phyloP scores from a whole-genome alignment of 768 basidiomycete genomes.

The Psilocybe subaeruginosa region DNA sequence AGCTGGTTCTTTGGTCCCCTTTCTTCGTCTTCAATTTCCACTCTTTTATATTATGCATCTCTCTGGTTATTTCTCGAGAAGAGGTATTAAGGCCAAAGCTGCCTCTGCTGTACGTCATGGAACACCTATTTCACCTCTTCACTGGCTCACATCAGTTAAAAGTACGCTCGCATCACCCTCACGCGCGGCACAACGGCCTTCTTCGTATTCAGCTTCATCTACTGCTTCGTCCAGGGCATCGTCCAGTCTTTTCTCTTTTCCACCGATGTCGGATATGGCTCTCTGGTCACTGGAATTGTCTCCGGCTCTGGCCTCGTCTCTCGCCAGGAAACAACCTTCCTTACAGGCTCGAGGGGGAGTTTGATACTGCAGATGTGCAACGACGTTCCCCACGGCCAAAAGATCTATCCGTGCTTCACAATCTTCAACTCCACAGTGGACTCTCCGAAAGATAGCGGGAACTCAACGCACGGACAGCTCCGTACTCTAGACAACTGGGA shows the following conservation, averaged over 20 bases:
- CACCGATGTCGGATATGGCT: conserved; percentile 43
- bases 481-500: conserved; percentile 16
- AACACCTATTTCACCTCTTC: background rate
- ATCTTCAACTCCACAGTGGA: conserved; percentile 33
- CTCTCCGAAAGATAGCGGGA: conserved; percentile 1
- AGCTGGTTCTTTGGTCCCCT: conserved; percentile 19
- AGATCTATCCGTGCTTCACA: conserved; percentile 33
- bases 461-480: background rate
- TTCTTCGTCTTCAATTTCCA: conserved; percentile 3
- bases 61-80: conserved; percentile 11
- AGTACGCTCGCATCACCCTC: conserved; percentile 42
- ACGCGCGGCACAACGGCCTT: conserved; percentile 46
- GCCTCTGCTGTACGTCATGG: conserved; percentile 17
- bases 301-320: conserved; percentile 35
- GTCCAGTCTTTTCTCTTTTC: conserved; percentile 51
- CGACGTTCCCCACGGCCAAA: conserved; percentile 41
- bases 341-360: conserved; percentile 30
- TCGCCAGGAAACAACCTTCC: conserved; percentile 35
- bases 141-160: background rate
- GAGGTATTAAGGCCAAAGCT: conserved; percentile 19
- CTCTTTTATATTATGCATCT: conserved; percentile 11
- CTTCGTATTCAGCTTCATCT: conserved; percentile 51
- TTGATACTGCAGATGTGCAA: conserved; percentile 46
- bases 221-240: conserved; percentile 55
- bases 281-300: conserved; percentile 40